Percentiles rank a stretch among this genome's conserved stretches.
phyloP scores from a whole-genome alignment of 2,329 filamentous ascomycete species.

The Curvularia lunata region DNA sequence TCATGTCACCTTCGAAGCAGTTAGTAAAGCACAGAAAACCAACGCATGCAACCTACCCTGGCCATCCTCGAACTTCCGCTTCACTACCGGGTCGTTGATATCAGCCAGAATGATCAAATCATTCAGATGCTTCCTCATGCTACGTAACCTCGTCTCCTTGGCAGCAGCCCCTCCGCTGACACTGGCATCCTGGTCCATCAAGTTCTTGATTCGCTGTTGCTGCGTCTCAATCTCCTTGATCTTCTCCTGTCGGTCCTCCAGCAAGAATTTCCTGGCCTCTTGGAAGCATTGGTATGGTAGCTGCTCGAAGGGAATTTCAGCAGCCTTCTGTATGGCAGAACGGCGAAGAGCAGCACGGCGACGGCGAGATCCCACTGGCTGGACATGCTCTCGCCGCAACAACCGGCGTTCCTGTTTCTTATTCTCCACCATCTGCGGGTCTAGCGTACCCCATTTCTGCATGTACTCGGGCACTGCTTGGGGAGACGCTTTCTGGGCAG shows the following conservation, averaged over 20 bases:
- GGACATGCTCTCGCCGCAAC: slow-evolving; percentile 67
- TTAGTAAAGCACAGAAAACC: slow-evolving; percentile 12
- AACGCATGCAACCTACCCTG: slow-evolving; percentile 65
- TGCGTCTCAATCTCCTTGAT: slow-evolving; percentile 72
- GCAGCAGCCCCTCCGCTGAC: slow-evolving; percentile 67
- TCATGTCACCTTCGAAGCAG: slow-evolving; percentile 78
- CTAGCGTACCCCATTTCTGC: slow-evolving; percentile 44
- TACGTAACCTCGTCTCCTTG: slow-evolving; percentile 71
- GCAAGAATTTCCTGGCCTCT: slow-evolving; percentile 84
- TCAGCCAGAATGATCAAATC: slow-evolving; percentile 87
- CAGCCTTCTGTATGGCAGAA: slow-evolving; percentile 57
- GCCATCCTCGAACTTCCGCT: slow-evolving; percentile 92
- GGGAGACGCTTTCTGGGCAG: slow-evolving; percentile 19
- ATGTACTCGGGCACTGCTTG: slow-evolving; percentile 39
- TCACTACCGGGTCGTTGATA: slow-evolving; percentile 92
- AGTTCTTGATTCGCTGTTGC: slow-evolving; percentile 69
- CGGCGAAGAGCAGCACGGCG: slow-evolving; percentile 63
- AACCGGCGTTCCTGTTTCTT: slow-evolving; percentile 68
- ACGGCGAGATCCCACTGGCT: slow-evolving; percentile 82
- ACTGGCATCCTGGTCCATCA: slow-evolving; percentile 65
- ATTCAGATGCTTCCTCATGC: slow-evolving; percentile 75
- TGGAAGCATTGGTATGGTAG: slow-evolving; percentile 98
- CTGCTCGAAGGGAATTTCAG: slow-evolving; percentile 84
- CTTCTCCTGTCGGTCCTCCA: slow-evolving; percentile 81
- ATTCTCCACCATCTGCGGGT: slow-evolving; percentile 43